phyloP scores from a whole-genome alignment of 257 asterid genomes.

The Jacaranda mimosifolia region DNA sequence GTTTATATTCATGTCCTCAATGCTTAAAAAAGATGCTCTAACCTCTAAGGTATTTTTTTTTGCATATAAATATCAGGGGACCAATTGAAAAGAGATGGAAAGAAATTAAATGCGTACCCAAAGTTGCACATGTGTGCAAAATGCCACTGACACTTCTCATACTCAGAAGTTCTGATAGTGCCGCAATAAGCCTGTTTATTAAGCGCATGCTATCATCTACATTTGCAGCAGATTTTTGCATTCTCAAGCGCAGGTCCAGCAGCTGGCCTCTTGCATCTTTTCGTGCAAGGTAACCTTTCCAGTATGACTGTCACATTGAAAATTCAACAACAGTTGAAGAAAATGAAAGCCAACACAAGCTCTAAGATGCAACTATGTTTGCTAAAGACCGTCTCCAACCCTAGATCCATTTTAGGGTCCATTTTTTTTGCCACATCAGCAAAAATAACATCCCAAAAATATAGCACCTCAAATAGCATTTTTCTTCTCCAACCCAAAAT shows the following conservation, averaged over 20 bases:
- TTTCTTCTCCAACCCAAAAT: no score
- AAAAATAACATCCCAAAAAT: no score
- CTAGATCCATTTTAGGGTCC: no score
- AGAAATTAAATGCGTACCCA: slow-evolving; percentile 54
- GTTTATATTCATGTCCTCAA: no score
- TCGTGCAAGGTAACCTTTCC: slow-evolving; percentile 91
- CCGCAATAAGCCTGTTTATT: slow-evolving; percentile 88
- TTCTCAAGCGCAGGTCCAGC: slow-evolving; percentile 71
- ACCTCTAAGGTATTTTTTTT: not conserved
- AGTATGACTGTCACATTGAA: slow-evolving; percentile 63
- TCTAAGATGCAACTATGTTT: not conserved
- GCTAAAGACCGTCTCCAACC: no score
- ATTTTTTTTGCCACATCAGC: no score
- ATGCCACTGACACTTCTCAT: slow-evolving; percentile 86
- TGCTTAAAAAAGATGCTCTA: no score
- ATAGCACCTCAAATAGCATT: no score
- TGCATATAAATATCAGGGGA: not conserved
- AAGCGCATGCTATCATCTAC: slow-evolving; percentile 82
- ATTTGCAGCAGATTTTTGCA: slow-evolving; percentile 91
- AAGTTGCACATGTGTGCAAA: slow-evolving; percentile 87
- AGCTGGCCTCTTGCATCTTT: slow-evolving; percentile 73
- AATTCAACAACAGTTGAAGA: slow-evolving; percentile 21
- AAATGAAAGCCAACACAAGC: slow-evolving; percentile 17
- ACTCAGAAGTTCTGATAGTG: slow-evolving; percentile 82
- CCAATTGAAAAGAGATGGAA: not conserved